phyloP scores from a whole-genome alignment of 805 yeast species.

The Vanderwaltozyma polyspora region DNA sequence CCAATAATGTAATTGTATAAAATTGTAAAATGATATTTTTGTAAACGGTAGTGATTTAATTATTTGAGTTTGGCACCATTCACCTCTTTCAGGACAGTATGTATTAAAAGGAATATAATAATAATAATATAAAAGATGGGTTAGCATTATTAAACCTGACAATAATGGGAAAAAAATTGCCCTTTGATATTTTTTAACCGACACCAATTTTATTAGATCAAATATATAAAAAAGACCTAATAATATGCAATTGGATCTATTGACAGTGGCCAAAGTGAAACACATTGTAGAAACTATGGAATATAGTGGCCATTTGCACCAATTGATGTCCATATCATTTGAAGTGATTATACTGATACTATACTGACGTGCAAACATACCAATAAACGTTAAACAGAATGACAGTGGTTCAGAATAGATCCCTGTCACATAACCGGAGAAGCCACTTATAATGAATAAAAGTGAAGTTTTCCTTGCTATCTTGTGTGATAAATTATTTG shows the following conservation, averaged over 20 bases:
- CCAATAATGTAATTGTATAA: constrained; percentile 79
- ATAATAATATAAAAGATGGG: constrained; percentile 32
- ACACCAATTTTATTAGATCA: constrained; percentile 34
- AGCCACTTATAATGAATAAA: constrained; percentile 56
- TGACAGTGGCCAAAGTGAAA: constrained; percentile 46
- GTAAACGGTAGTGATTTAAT: constrained; percentile 27
- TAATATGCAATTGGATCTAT: constrained; percentile 68
- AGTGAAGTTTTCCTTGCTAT: constrained; percentile 31
- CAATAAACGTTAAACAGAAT: constrained; percentile 47
- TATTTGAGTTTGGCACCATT: constrained; percentile 57
- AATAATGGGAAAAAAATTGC: constrained; percentile 28
- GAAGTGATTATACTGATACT: constrained; percentile 12
- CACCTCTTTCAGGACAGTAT: constrained; percentile 63
- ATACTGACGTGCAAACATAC: constrained; percentile 40
- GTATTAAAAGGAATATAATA: constrained; percentile 42
- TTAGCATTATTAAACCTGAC: constrained; percentile 47
- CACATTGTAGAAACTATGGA: constrained; percentile 22
- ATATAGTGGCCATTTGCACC: constrained; percentile 11
- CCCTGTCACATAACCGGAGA: constrained; percentile 64
- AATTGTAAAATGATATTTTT: constrained; percentile 41
- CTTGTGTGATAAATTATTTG: constrained; percentile 3
- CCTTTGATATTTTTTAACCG: constrained; percentile 8
- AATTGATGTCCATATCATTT: neutral
- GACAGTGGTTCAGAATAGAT: constrained; percentile 72
- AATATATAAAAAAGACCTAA: constrained; percentile 56